phyloP scores from a whole-genome alignment of 2,329 filamentous ascomycete species.

The Metarhizium album region DNA sequence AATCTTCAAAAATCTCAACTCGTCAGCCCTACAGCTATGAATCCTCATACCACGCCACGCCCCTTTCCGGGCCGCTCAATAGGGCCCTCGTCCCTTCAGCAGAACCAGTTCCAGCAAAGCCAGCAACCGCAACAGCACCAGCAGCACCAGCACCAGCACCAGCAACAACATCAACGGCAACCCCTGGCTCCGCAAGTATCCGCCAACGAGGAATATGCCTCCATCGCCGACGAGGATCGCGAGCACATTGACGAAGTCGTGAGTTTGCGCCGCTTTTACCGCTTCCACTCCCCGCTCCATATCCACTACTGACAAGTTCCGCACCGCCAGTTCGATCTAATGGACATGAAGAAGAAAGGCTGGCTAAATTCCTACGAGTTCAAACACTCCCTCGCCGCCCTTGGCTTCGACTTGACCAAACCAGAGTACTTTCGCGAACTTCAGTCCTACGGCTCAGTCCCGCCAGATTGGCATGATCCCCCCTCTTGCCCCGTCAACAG shows the following conservation, averaged over 20 bases:
- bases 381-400: slow-evolving; percentile 87
- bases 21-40: slow-evolving; percentile 16
- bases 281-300: background rate
- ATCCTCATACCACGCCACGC: slow-evolving; percentile 27
- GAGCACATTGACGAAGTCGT: slow-evolving; percentile 93
- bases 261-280: slow-evolving; percentile 26
- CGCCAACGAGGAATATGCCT: slow-evolving; percentile 27
- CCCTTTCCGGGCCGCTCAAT: slow-evolving; percentile 25
- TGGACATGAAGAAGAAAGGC: slow-evolving; percentile 91
- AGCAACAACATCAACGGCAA: slow-evolving; percentile 14
- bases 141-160: slow-evolving; percentile 8
- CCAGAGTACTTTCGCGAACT: slow-evolving; percentile 73
- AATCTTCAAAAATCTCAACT: background rate
- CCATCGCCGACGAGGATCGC: slow-evolving; percentile 73
- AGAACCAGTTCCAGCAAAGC: slow-evolving; percentile 19
- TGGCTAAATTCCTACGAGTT: slow-evolving; percentile 97
- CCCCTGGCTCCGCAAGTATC: slow-evolving; percentile 24
- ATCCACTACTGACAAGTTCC: slow-evolving; percentile 10
- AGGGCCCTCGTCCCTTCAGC: slow-evolving; percentile 19
- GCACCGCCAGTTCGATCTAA: slow-evolving; percentile 65
- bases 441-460: slow-evolving; percentile 66
- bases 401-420: slow-evolving; percentile 87
- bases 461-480: slow-evolving; percentile 42
- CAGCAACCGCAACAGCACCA: slow-evolving; percentile 6
- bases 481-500: slow-evolving; percentile 32